phyloP scores from a whole-genome alignment of 208 protist species.

The Leishmania major region DNA sequence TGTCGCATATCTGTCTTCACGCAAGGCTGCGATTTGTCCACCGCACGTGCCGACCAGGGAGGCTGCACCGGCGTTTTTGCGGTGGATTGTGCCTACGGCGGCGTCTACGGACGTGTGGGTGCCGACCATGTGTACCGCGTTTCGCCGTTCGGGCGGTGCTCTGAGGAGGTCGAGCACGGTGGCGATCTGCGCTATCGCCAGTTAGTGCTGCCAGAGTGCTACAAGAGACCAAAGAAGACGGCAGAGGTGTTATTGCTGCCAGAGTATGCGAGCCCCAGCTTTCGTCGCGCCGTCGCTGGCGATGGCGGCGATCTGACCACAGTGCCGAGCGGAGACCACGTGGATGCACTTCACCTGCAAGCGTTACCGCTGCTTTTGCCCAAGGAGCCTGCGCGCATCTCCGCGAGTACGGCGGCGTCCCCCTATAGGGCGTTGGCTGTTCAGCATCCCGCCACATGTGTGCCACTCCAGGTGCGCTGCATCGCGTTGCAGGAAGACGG shows the following conservation, averaged over 20 bases:
- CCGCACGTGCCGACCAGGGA: background rate
- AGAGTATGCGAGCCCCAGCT: slow-evolving; percentile 23
- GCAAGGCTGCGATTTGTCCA: background rate
- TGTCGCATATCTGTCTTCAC: slow-evolving; percentile 9
- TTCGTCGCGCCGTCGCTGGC: slow-evolving; percentile 10
- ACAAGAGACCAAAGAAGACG: slow-evolving; percentile 33
- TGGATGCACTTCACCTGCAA: background rate
- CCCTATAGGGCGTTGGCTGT: background rate
- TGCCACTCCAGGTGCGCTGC: slow-evolving; percentile 9
- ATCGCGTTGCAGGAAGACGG: slow-evolving; percentile 1
- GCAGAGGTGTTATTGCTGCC: slow-evolving; percentile 26
- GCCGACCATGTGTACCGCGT: slow-evolving; percentile 48
- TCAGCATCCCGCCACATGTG: background rate
- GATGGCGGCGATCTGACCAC: background rate
- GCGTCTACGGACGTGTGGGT: slow-evolving; percentile 34
- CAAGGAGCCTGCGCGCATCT: background rate
- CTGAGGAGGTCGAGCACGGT: slow-evolving; percentile 37
- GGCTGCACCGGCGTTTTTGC: slow-evolving; percentile 31
- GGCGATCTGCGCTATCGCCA: slow-evolving; percentile 14
- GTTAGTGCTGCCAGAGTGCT: slow-evolving; percentile 27
- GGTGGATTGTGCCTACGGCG: slow-evolving; percentile 81
- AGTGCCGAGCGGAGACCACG: background rate
- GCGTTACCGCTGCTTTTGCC: background rate
- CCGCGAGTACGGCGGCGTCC: background rate
- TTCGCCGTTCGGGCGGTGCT: slow-evolving; percentile 75